Base-by-base conservation (phyloP, 106 monocot genomes). In the Cymbidium sinense region DNA sequence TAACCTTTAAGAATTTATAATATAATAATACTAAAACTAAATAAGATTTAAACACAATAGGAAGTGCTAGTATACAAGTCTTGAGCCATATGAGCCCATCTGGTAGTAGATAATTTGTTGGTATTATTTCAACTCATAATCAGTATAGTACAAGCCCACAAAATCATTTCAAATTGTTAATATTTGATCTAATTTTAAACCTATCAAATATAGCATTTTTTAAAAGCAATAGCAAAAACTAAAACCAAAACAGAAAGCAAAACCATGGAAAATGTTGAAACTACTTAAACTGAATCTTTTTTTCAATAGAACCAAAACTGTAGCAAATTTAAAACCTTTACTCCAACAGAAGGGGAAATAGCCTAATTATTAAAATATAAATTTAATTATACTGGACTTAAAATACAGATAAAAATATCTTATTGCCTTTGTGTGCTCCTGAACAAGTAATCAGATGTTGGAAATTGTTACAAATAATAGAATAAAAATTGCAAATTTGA, bases 401-500 rank as follows among this genome's bases (percentile, higher is more conserved):
- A 67, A 67, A 15, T 62, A 67, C 13, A 33, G 33, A 31, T 67
- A 67, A 33, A 13, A 33, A 67, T 17, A 18, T 31, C 9, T 27
- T 28, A 64, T 64, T 64, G 64, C 25, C 27, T 28, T 33, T 34
- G 10, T 70, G 34, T 70, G n/a, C n/a, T 34, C 64, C 27, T 70
- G 34, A 70, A 21, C 39, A 74, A 44, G 44, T 17, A 74, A 74
- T 23, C 43, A 71, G 31, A 71, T 30, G 4, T 39, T 72, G 23
- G 20, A 74, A 43, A 12, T 47, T 47, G 27, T 39, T 29, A 15
- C 30, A 80, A 77, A 43, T 37, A 47, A 80, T 34, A 76, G 78
- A 21, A 20, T 75, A 20, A 34, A 65, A 25, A 80, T 44, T 28
- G 10, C 35, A 41, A 15, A 25, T 43, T 65, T 21, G 8, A 77